Evolutionary conservation across 2,329 filamentous ascomycete genomes (phyloP), one percentile per base, ranked within the genome.

Genomic region (Alternaria sp.): DNA sequence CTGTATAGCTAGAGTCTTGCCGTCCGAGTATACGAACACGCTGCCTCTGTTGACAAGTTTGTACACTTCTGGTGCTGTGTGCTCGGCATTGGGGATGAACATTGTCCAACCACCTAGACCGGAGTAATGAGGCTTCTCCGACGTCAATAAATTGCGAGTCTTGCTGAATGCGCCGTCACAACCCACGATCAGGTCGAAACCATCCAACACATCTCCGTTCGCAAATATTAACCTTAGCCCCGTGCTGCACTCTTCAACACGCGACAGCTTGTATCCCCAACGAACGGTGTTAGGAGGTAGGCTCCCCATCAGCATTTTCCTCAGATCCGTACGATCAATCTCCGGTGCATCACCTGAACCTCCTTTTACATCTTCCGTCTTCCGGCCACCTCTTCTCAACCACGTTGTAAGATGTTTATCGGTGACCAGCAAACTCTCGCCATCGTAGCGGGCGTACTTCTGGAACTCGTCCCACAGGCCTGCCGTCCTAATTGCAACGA

Each of bases 391-490:
- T 26, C 70, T 57, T 22, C 61, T 56, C 42, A 75, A n/a, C 65
- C 69, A 75, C 5, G 67, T 69, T 12, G 61, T 68, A 24, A 63
- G 38, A 12, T 68, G 57, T 66, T 81, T 81, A 65, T 82, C 80
- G 8, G 72, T 75, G 22, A 82, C 51, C 6, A 76, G 67, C 32
- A 82, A 63, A n/a, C 78, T 79, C 62, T 83, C 79, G 57, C 79
- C 78, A 47, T 81, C 80, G 56, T 78, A 82, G 30, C 80, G 75
- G 2, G 77, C 77, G 39, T 75, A 61, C 48, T 76, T 73, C 32
- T 69, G 61, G 69, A 87, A 88, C 28, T 84, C 79, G 2, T 83
- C 80, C 66, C 77, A 83, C 1, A 88, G 70, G 0, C 79, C 81
- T 5, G 83, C 84, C 38, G 82, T 80, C 54, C 80, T 80, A 41